Evolutionary conservation across 306 rosid species (phyloP).

Genomic region (Quercus cerris): DNA sequence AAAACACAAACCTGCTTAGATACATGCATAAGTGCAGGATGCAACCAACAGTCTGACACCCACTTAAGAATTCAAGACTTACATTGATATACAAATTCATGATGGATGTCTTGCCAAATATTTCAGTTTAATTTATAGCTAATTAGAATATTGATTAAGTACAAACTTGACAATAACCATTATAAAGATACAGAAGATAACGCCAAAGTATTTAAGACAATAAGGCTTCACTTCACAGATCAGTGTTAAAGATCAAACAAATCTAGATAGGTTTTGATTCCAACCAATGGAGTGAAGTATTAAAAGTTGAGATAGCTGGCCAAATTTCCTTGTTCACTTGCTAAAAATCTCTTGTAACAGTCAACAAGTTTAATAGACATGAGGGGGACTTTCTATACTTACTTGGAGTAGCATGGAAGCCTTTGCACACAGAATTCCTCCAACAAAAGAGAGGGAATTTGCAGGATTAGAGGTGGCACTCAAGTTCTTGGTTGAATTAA

Average conservation of each 20-base stretch:
- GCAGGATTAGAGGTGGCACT: constrained; percentile 60
- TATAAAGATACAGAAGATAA: not conserved
- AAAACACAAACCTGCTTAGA: not conserved
- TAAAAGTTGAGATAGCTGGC: not conserved
- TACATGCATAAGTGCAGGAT: not conserved
- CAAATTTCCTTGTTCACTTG: not conserved
- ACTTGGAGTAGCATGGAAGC: constrained; percentile 99
- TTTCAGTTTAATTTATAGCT: not conserved
- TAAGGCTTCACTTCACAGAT: not conserved
- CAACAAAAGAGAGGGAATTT: constrained; percentile 67
- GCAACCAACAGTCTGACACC: not conserved
- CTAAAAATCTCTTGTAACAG: not conserved
- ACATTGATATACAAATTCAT: not conserved
- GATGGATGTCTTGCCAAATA: not conserved
- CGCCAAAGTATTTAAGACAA: not conserved
- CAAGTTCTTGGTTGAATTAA: constrained; percentile 76
- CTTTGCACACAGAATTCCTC: constrained; percentile 95
- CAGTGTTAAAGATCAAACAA: not conserved
- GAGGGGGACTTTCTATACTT: constrained; percentile 25
- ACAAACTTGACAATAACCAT: not conserved
- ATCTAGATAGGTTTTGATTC: not conserved
- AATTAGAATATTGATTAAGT: not conserved
- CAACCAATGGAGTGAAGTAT: not conserved
- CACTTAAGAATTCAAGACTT: not conserved
- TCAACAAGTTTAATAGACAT: not conserved